Evolutionary conservation across 345 rosid genomes (phyloP), one percentile per base, ranked within the genome.

Genomic region (Gossypium bickii): DNA sequence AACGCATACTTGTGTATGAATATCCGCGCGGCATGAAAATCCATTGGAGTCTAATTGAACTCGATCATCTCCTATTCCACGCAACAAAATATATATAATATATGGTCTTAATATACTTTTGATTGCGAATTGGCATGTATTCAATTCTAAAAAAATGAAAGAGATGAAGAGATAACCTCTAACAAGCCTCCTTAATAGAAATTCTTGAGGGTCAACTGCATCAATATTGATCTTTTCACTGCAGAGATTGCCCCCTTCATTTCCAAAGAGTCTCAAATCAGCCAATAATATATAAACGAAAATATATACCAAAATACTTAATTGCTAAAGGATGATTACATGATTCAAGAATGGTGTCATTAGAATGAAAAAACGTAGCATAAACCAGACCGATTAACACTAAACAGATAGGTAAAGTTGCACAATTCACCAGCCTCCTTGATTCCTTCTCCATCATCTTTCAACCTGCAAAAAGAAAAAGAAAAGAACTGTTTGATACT

Each of bases 21-120:
- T 13, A 56, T 79, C 84, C 12, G 71, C 25, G 10, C 79, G 80
- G 77, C 84, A 81, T 22, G 81, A 65, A 53, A 81, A 81, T 29
- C 82, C 86, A 2, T 29, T 51, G 15, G 27, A 2, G 17, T 77
- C 74, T 2, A 84, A 78, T 73, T 74, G 65, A 12, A 34, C 20
- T 58, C 65, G 73, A 18, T 84, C 84, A 16, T 81, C 84, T 44
- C 82, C 86, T 67, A 43, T 67, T 22, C 34, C 34, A 67, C 47
- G 12, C n/a, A 53, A 29, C 47, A 38, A 2, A 51, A 11, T 9
- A n/a, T 2, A 51, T 16, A 45, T 9, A 45, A 34, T 34, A 34
- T 34, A 5, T 34, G 41, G 41, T 34, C 7, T 34, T 34, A 34
- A 34, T 5, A 34, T 34, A 34, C 41, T 34, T n/a, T n/a, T 9